These are phyloP conservation scores for Microbotryum silenes-acaulis DNA, from an alignment of 1,284 basidiomycete genomes.

Conservation along the genomic window DNA sequence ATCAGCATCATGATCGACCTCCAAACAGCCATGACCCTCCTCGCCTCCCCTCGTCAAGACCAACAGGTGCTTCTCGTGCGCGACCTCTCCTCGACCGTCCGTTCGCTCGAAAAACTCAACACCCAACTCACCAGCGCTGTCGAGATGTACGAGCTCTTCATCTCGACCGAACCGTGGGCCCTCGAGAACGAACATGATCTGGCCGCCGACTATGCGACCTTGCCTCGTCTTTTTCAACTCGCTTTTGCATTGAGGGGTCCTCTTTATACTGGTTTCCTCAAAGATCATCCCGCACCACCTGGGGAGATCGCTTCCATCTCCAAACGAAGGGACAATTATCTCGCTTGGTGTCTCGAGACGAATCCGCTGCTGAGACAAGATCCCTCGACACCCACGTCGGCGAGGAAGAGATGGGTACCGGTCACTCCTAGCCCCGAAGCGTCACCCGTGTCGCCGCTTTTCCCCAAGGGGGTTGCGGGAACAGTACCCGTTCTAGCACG, in stretches of 20 bases:
- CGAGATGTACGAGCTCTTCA: slow-evolving; percentile 10
- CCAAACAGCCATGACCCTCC: slow-evolving; percentile 9
- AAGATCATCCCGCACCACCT: neutral
- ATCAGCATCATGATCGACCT: slow-evolving; percentile 17
- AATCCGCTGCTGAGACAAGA: slow-evolving; percentile 2
- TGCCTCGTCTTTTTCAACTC: slow-evolving; percentile 24
- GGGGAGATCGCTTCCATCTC: neutral
- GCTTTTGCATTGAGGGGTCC: slow-evolving; percentile 12
- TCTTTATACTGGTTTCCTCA: slow-evolving; percentile 8
- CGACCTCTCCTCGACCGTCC: neutral
- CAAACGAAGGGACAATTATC: slow-evolving; percentile 6
- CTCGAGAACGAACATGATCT: slow-evolving; percentile 7
- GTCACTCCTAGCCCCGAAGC: too few relatives aligned
- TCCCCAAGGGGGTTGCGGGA: too few relatives aligned
- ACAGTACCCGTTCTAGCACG: too few relatives aligned
- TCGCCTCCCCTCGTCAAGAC: slow-evolving; percentile 1
- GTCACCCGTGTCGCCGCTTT: too few relatives aligned
- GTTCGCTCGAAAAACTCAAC: slow-evolving; percentile 2
- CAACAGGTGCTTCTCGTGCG: slow-evolving; percentile 18
- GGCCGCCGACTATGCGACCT: slow-evolving; percentile 3
- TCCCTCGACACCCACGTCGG: too few relatives aligned
- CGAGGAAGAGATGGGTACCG: too few relatives aligned
- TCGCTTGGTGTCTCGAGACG: slow-evolving; percentile 13
- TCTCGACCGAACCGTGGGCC: slow-evolving; percentile 3
- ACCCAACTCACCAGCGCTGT: slow-evolving; percentile 5